Evolutionary conservation across 2,329 filamentous ascomycete genomes (phyloP).

Genomic region (Anisogramma anomala): DNA sequence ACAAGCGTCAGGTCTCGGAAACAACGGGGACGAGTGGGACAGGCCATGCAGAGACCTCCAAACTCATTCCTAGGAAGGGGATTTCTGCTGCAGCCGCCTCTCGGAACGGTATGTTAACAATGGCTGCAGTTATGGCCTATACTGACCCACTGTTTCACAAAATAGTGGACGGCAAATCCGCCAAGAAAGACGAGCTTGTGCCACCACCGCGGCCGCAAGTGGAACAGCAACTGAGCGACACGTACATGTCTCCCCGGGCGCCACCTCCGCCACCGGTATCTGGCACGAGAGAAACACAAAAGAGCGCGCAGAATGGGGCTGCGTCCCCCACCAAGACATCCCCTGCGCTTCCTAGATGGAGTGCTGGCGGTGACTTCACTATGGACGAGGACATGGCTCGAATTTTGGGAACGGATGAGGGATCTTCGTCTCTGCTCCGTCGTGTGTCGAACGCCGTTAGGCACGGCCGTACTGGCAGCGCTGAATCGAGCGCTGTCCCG

Average conservation of each 20-base stretch:
- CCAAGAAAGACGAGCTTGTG: constrained; percentile 18
- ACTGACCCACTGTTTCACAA: constrained; percentile 7
- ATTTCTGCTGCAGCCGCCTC: constrained; percentile 29
- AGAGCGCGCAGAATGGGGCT: constrained; percentile 26
- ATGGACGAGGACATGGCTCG: constrained; percentile 94
- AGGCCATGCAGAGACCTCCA: constrained; percentile 28
- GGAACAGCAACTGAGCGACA: constrained; percentile 36
- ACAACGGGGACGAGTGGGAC: constrained; percentile 29
- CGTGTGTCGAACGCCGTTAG: constrained; percentile 88
- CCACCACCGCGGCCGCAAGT: constrained; percentile 21
- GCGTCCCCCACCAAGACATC: constrained; percentile 39
- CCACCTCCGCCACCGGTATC: constrained; percentile 38
- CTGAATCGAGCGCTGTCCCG: constrained; percentile 40
- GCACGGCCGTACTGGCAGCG: constrained; percentile 81
- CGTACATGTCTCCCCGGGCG: constrained; percentile 47
- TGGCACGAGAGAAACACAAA: constrained; percentile 36
- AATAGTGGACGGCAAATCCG: constrained; percentile 27
- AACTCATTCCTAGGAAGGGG: constrained; percentile 55
- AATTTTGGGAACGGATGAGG: constrained; percentile 68
- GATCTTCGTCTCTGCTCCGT: constrained; percentile 68
- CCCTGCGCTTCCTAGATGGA: constrained; percentile 62
- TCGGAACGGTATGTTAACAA: constrained; percentile 31
- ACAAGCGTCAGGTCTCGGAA: constrained; percentile 32
- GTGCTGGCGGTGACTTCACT: constrained; percentile 73
- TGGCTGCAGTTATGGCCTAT: constrained; percentile 8